Percentiles rank a stretch among this genome's conserved stretches.
Evolutionary conservation across 208 protist species (phyloP).

Genomic region (Jaenimonas drosophilae): DNA sequence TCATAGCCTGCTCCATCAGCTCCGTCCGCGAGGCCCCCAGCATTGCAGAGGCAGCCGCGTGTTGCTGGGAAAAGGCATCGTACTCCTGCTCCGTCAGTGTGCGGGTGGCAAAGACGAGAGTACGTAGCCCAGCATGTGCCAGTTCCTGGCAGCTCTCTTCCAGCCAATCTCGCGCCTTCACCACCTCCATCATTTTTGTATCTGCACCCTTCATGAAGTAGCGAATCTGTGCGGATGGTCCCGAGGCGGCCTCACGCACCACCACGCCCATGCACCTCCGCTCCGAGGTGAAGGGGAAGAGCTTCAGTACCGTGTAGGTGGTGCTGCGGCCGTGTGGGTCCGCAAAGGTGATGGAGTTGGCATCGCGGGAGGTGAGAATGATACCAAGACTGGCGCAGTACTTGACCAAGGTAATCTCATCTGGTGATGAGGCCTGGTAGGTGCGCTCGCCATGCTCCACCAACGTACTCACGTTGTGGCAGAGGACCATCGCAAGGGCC

Average conservation of each 20-base stretch:
- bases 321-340: slow-evolving; percentile 14
- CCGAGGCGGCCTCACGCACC: slow-evolving; percentile 37
- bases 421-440: slow-evolving; percentile 91
- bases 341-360: slow-evolving; percentile 37
- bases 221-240: slow-evolving; percentile 7
- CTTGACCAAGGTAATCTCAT: slow-evolving; percentile 95
- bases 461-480: slow-evolving; percentile 97
- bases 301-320: slow-evolving; percentile 91
- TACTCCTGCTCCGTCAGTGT: slow-evolving; percentile 81
- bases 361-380: slow-evolving; percentile 37
- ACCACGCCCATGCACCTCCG: slow-evolving; percentile 98
- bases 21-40: slow-evolving; percentile 32
- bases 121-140: slow-evolving; percentile 93
- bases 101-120: slow-evolving; percentile 88
- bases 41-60: slow-evolving; percentile 45
- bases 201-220: slow-evolving; percentile 98
- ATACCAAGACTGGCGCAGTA: slow-evolving; percentile 85
- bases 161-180: slow-evolving; percentile 90
- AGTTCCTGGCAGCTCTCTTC: slow-evolving; percentile 96
- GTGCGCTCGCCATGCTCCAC: slow-evolving; percentile 27
- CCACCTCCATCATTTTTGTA: slow-evolving; percentile 86
- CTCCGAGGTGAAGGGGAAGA: slow-evolving; percentile 98
- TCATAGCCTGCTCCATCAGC: slow-evolving; percentile 66
- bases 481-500: slow-evolving; percentile 86
- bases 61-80: slow-evolving; percentile 50